These are phyloP conservation scores for Penicillium sp. DNA, from an alignment of 2,329 filamentous ascomycete genomes.

Conservation along the genomic window DNA sequence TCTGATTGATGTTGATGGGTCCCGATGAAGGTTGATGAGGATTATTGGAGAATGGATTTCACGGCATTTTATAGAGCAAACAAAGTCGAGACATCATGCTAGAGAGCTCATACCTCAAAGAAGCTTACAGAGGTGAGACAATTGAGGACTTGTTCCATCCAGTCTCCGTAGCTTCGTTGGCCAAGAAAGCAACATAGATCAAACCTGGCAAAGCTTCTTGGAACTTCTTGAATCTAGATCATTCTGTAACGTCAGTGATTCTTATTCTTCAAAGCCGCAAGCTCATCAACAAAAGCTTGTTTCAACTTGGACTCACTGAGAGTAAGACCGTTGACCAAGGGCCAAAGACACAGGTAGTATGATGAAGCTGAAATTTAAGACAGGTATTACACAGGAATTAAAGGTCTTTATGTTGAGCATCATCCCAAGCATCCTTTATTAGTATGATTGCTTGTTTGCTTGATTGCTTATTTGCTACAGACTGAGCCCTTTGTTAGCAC, in stretches of 20 bases:
- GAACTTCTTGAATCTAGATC: neutral
- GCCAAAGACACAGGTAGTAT: neutral
- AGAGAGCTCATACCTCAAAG: slow-evolving; percentile 10
- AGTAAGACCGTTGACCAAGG: neutral
- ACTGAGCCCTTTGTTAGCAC: too few species aligned
- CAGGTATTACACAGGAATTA: neutral
- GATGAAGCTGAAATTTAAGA: neutral
- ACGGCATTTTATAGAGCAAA: neutral
- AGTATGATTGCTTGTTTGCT: too few species aligned
- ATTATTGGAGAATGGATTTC: neutral
- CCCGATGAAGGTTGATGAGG: neutral
- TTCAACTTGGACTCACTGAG: slow-evolving; percentile 1
- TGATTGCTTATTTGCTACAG: too few species aligned
- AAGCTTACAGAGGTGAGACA: neutral
- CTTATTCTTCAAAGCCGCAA: neutral
- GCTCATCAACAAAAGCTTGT: neutral
- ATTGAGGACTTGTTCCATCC: neutral
- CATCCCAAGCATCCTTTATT: too few species aligned
- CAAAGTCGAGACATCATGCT: neutral
- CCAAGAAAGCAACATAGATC: neutral
- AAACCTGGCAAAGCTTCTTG: slow-evolving; percentile 23
- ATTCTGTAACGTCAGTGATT: neutral
- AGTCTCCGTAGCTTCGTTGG: neutral
- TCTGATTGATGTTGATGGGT: neutral
- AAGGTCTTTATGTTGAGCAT: too few species aligned